Evolutionary conservation across 129 eudicot genomes (phyloP).

Genomic region (Heracleum sosnowskyi): DNA sequence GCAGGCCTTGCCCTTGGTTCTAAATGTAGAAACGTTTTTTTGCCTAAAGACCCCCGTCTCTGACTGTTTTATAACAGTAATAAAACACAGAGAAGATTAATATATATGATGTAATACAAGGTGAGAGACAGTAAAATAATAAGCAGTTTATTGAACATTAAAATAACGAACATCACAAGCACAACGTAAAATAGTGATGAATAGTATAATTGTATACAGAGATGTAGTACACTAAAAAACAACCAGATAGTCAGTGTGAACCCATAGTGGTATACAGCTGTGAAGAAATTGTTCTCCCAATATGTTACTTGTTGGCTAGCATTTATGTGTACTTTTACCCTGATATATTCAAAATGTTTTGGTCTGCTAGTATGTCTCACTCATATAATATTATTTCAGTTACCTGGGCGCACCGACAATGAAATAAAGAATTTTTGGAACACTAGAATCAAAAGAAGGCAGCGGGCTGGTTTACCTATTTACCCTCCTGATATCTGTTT

Average conservation of each 20-base stretch:
- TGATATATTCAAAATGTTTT: neutral
- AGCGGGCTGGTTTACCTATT: conserved; percentile 85
- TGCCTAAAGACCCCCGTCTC: neutral
- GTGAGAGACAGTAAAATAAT: neutral
- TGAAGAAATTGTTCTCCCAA: neutral
- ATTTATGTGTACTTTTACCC: neutral
- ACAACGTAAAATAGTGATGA: neutral
- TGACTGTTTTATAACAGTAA: neutral
- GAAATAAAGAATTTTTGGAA: conserved; percentile 96
- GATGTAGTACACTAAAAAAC: neutral
- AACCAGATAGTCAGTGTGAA: neutral
- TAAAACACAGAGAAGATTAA: neutral
- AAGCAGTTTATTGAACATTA: neutral
- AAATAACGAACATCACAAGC: neutral
- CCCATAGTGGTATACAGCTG: neutral
- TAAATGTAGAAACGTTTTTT: too few relatives aligned
- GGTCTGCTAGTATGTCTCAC: conserved; percentile 4
- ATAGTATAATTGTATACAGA: neutral
- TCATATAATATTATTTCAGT: conserved; percentile 30
- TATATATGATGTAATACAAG: neutral
- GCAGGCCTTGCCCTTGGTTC: too few relatives aligned
- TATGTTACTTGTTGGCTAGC: too few relatives aligned
- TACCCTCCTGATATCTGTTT: conserved; percentile 68
- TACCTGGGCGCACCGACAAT: conserved; percentile 96
- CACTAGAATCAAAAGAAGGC: conserved; percentile 82